Evolutionary conservation across 2,329 filamentous ascomycete genomes (phyloP).

Genomic region (Fusarium sarcochroum): DNA sequence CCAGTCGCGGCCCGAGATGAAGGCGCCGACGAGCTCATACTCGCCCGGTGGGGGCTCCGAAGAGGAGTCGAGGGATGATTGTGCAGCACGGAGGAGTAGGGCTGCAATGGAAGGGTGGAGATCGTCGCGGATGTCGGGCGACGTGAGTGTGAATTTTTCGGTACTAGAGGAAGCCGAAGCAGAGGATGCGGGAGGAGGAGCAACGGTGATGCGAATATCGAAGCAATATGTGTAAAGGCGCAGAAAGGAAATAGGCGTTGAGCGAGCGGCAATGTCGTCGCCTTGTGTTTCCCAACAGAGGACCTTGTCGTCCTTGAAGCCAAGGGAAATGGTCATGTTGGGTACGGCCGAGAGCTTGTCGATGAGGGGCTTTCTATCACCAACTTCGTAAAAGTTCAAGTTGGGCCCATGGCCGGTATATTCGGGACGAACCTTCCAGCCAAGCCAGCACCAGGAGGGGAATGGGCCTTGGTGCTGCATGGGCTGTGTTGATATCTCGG

Average conservation of each 20-base stretch:
- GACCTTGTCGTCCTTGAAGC: constrained; percentile 53
- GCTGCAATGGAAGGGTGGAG: constrained; percentile 39
- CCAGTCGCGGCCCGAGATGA: constrained; percentile 53
- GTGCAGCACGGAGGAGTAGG: constrained; percentile 40
- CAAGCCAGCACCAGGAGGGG: constrained; percentile 58
- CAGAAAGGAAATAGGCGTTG: constrained; percentile 50
- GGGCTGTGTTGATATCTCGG: constrained; percentile 41
- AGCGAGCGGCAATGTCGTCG: constrained; percentile 50
- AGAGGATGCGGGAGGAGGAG: constrained; percentile 22
- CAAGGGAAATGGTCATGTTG: constrained; percentile 53
- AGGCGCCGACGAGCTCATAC: constrained; percentile 47
- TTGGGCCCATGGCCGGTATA: constrained; percentile 45
- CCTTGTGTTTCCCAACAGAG: constrained; percentile 55
- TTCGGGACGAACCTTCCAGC: constrained; percentile 51
- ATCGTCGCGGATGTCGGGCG: constrained; percentile 42
- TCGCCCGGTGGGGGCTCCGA: constrained; percentile 43
- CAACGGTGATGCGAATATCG: constrained; percentile 47
- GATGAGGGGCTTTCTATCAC: constrained; percentile 47
- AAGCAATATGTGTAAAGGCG: constrained; percentile 55
- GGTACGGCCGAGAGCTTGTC: constrained; percentile 52
- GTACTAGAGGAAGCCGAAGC: constrained; percentile 26
- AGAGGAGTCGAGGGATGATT: constrained; percentile 24
- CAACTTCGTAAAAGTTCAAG: constrained; percentile 53
- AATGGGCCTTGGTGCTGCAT: constrained; percentile 49
- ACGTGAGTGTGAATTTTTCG: constrained; percentile 36